A percentile compares a stretch with the other conserved stretches of the same genome.
phyloP scores from a whole-genome alignment of 2,329 filamentous ascomycete species.

The Hymenoscyphus fructigenus region DNA sequence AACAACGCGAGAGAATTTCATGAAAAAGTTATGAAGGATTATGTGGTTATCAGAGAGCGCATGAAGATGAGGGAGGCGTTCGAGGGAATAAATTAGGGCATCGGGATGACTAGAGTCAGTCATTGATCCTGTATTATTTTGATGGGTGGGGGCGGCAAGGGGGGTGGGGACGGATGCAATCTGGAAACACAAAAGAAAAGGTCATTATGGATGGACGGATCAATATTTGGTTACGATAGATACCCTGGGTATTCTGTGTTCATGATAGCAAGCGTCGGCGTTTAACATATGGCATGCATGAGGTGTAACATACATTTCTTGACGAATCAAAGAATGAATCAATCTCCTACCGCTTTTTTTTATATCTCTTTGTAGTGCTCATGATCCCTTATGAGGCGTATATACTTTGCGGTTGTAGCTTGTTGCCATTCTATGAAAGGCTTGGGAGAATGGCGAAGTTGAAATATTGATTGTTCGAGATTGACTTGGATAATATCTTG shows the following conservation, averaged over 20 bases:
- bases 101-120: not conserved
- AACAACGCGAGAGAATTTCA: constrained; percentile 58
- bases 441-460: too few relatives aligned
- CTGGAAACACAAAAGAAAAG: not conserved
- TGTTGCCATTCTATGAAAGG: too few relatives aligned
- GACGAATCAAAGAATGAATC: not conserved
- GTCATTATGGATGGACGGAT: not conserved
- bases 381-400: not conserved
- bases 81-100: constrained; percentile 8
- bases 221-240: constrained; percentile 15
- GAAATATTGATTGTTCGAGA: too few relatives aligned
- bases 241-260: constrained; percentile 14
- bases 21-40: constrained; percentile 56
- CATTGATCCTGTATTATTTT: constrained; percentile 1
- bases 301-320: not conserved
- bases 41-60: constrained; percentile 48
- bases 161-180: not conserved
- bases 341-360: not conserved
- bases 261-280: constrained; percentile 3
- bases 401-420: not conserved
- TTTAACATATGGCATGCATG: constrained; percentile 3
- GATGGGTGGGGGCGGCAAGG: not conserved
- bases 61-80: constrained; percentile 37
- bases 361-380: not conserved
- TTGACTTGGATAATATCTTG: too few relatives aligned